Evolutionary conservation across 2,329 filamentous ascomycete species (phyloP), one percentile per base, ranked within the genome.

Genomic region (Helicocarpus griseus): DNA sequence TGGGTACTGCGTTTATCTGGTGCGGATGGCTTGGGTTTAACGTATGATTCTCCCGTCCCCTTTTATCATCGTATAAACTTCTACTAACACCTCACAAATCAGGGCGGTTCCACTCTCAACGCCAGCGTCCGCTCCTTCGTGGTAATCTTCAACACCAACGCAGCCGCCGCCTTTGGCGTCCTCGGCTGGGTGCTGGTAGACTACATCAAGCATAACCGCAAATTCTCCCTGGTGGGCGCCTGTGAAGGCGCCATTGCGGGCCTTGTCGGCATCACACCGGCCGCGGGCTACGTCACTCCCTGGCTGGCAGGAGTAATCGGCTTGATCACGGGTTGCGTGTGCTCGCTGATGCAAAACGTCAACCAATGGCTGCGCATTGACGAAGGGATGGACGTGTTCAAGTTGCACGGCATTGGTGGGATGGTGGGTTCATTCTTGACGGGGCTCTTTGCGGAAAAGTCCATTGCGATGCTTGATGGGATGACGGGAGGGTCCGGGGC

Each of bases 361-460:
- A 78, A 80, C 59, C 68, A 75, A 24, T 78, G 75, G 73, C 60
- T 80, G 28, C 65, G 65, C 53, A 77, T 80, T 53, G 78, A 81
- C 56, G 78, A 81, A 55, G 76, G 77, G 9, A 74, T 81, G 60
- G 77, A 81, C 54, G 77, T 81, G 39, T 81, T 81, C 69, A 80
- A 78, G 60, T 72, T 80, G 11, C 78, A 81, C 60, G 77, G 75
- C 14, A 70, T 79, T 22, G 79, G 78, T 38, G 79, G 78, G 21
- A 79, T 80, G 67, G 67, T 76, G 36, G 79, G 79, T 7, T 75
- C 76, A 26, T 78, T 81, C 64, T 60, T 81, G 44, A 81, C 78
- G 2, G 78, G 77, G 5, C 73, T 81, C 57, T 81, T 82, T 56
- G 78, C 77, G 33, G 69, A 70, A 22, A 53, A 61, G 22, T 66